phyloP scores from a whole-genome alignment of 2,329 filamentous ascomycete genomes.

The Aspergillus terreus region DNA sequence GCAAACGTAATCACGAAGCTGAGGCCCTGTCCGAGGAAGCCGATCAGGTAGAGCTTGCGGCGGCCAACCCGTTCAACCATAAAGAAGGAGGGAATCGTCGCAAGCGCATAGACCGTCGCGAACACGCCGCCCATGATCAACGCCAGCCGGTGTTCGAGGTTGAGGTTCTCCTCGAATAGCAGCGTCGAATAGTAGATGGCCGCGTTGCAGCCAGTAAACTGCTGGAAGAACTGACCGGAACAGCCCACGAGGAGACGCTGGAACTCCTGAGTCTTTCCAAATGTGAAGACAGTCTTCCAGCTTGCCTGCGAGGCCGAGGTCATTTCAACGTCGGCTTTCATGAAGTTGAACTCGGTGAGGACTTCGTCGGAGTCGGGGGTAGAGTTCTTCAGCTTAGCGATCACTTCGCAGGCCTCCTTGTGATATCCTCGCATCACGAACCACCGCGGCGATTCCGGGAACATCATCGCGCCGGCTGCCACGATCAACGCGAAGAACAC shows the following conservation, averaged over 20 bases:
- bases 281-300: conserved; percentile 25
- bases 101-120: conserved; percentile 23
- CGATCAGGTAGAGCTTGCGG: conserved; percentile 31
- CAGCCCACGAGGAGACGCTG: conserved; percentile 27
- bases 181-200: conserved; percentile 45
- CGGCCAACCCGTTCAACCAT: conserved; percentile 39
- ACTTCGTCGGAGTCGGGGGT: conserved; percentile 18
- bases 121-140: conserved; percentile 26
- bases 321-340: conserved; percentile 43
- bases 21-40: conserved; percentile 32
- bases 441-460: conserved; percentile 55
- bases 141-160: conserved; percentile 16
- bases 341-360: conserved; percentile 34
- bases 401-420: conserved; percentile 44
- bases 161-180: conserved; percentile 41
- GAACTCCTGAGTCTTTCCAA: conserved; percentile 29
- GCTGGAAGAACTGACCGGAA: conserved; percentile 37
- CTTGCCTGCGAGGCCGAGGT: conserved; percentile 29
- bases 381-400: conserved; percentile 35
- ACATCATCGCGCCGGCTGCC: conserved; percentile 18
- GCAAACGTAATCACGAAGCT: conserved; percentile 32
- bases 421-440: conserved; percentile 50
- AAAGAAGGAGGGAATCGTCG: conserved; percentile 25
- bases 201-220: conserved; percentile 45
- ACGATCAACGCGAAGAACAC: conserved; percentile 38